Evolutionary conservation across 495 filamentous ascomycete genomes (phyloP), one percentile per base, ranked within the genome.

Genomic region (Astrothelium subdiscretum): DNA sequence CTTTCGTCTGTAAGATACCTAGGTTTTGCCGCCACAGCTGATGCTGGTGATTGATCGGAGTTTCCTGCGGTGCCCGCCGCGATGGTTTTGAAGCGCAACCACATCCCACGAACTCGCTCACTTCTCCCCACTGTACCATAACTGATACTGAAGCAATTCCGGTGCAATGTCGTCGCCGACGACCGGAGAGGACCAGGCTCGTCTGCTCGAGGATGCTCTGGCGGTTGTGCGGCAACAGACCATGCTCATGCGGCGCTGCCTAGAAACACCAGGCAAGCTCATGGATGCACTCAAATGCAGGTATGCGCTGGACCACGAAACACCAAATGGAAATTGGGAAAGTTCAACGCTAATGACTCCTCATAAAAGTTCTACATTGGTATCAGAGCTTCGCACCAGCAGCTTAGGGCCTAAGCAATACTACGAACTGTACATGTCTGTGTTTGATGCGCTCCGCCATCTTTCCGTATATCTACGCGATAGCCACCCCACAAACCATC

Each of bases 211-310:
- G 74, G 94, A 98, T 88, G 94, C 95, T 72, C 79, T 97, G 79
- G 82, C 87, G 59, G 90, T 96, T 57, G 94, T 98, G 77, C 87
- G 91, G 77, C 95, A 97, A 76, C 94, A 98, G 83, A 90, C 91
- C 27, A 79, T 83, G 59, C 80, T 96, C 73, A 98, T 98, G 94
- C 91, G 92, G 77, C 94, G 92, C 79, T 96, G 90, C 72, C 82
- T 98, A 58, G 95, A 98, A 72, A 94, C 91, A 10, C 94, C 95
- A 3, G 94, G 94, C 54, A 98, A 98, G 83, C 85, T 98, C 64
- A 98, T 98, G 94, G 94, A 98, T 81, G 94, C 94, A 70, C 83
- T 98, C 67, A 98, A 98, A 76, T 97, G 94, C 90, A 94, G 92
- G 94, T 97, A 76, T 22, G 84, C n/a, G 75, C 35, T 43, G 51